Evolutionary conservation across 2,329 filamentous ascomycete genomes (phyloP).

Genomic region (Plenodomus lindquistii): DNA sequence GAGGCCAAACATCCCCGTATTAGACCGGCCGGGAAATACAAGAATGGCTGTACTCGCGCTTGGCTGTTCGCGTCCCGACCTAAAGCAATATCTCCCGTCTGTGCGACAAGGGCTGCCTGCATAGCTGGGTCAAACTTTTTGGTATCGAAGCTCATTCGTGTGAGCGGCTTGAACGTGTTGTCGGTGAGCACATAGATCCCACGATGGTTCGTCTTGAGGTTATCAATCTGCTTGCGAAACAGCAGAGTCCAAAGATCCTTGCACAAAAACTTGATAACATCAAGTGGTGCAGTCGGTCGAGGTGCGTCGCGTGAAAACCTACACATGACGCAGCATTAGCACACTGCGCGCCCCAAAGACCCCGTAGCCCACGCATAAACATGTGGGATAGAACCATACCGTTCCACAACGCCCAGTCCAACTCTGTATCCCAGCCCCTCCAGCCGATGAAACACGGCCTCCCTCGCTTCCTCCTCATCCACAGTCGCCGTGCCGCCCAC

Average conservation of each 20-base stretch:
- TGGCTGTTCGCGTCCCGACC: constrained; percentile 57
- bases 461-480: constrained; percentile 80
- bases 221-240: constrained; percentile 97
- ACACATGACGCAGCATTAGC: not conserved
- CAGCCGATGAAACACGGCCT: constrained; percentile 82
- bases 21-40: constrained; percentile 94
- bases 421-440: constrained; percentile 89
- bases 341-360: not conserved
- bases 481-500: constrained; percentile 39
- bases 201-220: constrained; percentile 96
- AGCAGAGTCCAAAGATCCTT: constrained; percentile 96
- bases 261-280: constrained; percentile 97
- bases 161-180: constrained; percentile 84
- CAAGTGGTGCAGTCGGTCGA: constrained; percentile 87
- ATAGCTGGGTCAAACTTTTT: constrained; percentile 35
- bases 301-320: constrained; percentile 83
- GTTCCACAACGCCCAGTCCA: constrained; percentile 87
- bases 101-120: constrained; percentile 34
- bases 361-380: not conserved
- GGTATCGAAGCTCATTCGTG: constrained; percentile 80
- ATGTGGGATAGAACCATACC: constrained; percentile 63
- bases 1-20: constrained; percentile 91
- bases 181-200: constrained; percentile 97
- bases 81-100: constrained; percentile 34
- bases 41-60: constrained; percentile 59